Conservation (phyloP, 139 green algal genomes). For the Haematococcus lacustris region DNA sequence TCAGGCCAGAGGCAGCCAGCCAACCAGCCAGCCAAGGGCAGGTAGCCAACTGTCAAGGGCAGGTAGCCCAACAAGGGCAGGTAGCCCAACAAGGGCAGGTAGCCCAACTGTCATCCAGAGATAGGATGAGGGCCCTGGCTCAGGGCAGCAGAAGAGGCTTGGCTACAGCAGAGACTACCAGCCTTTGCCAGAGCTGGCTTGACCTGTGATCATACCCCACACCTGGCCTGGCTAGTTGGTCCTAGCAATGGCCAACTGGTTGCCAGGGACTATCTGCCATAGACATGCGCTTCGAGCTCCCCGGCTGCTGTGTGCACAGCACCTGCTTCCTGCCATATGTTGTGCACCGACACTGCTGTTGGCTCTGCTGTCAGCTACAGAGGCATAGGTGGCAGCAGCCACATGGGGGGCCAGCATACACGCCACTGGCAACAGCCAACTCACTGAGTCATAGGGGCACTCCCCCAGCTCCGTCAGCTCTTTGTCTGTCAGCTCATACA, state of each 20-base stretch:
- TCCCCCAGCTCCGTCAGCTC: slow-evolving; percentile 88
- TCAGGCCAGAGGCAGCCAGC: neutral
- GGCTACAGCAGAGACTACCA: no score
- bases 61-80: neutral
- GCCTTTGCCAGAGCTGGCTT: no score
- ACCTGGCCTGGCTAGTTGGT: no score
- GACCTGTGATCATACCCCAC: no score
- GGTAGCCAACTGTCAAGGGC: neutral
- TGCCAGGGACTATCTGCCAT: no score
- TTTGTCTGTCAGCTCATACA: slow-evolving; percentile 70
- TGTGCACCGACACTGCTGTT: neutral
- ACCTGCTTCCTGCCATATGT: neutral
- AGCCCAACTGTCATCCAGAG: no score
- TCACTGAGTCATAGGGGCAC: slow-evolving; percentile 88
- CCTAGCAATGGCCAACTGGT: no score
- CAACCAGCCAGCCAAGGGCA: neutral
- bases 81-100: no score
- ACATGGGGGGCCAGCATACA: neutral
- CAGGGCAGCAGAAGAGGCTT: no score
- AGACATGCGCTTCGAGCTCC: neutral
- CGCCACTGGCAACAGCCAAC: neutral
- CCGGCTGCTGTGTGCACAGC: neutral
- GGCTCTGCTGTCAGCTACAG: neutral
- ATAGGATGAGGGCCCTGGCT: no score
- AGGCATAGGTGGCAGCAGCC: neutral